Evolutionary conservation across 495 filamentous ascomycete genomes (phyloP).

Genomic region (Xylaria intraflava): DNA sequence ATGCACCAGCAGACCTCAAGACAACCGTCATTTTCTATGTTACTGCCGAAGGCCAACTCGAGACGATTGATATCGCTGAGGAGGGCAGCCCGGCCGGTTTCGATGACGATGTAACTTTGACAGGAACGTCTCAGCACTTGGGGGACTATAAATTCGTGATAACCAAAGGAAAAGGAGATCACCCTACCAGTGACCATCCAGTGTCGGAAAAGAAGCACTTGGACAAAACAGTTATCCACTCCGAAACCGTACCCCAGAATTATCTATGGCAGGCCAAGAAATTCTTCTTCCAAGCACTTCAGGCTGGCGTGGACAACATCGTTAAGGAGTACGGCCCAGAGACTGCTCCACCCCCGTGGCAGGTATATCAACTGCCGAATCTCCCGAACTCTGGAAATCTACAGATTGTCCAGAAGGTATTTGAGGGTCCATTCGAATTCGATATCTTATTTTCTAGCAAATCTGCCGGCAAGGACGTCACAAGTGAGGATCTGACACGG

Average conservation of each 20-base stretch:
- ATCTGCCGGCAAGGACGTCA: conserved; percentile 53
- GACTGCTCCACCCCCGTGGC: conserved; percentile 71
- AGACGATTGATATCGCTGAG: conserved; percentile 49
- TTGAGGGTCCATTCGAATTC: conserved; percentile 88
- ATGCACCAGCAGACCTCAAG: conserved; percentile 54
- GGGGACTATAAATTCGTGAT: conserved; percentile 82
- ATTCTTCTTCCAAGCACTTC: conserved; percentile 71
- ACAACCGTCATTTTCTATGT: conserved; percentile 77
- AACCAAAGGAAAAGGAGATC: conserved; percentile 57
- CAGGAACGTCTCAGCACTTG: conserved; percentile 64
- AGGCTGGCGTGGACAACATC: conserved; percentile 62
- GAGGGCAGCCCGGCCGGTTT: conserved; percentile 52
- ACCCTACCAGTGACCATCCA: conserved; percentile 55
- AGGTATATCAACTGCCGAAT: conserved; percentile 74
- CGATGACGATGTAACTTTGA: conserved; percentile 65
- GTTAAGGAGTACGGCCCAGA: conserved; percentile 63
- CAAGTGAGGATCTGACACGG: conserved; percentile 60
- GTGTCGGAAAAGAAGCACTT: conserved; percentile 55
- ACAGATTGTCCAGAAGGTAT: conserved; percentile 88
- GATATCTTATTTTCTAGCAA: conserved; percentile 85
- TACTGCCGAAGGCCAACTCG: conserved; percentile 68
- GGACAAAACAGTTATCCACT: conserved; percentile 73
- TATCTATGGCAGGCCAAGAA: conserved; percentile 83
- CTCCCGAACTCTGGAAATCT: conserved; percentile 66
- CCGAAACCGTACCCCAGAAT: conserved; percentile 58